These are phyloP conservation scores for Cairneyella variabilis DNA, from an alignment of 495 filamentous ascomycete genomes.

Conservation along the genomic window DNA sequence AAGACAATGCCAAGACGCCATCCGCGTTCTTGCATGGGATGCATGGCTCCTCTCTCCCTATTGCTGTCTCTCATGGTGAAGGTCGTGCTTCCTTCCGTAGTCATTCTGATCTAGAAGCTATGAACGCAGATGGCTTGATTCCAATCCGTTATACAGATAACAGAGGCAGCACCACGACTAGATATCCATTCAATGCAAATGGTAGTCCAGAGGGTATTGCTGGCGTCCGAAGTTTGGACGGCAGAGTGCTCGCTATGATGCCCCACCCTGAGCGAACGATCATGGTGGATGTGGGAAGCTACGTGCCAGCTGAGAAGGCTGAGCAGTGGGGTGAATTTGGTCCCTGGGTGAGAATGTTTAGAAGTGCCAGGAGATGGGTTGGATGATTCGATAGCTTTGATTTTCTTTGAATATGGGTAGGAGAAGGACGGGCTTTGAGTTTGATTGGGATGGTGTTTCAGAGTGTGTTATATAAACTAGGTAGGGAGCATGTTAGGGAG, in stretches of 20 bases:
- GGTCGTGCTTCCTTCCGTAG: constrained; percentile 75
- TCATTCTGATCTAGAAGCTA: constrained; percentile 44
- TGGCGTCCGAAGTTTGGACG: constrained; percentile 73
- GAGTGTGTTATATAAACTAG: too few relatives aligned
- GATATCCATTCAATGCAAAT: constrained; percentile 92
- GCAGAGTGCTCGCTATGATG: constrained; percentile 90
- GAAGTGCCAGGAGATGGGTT: constrained; percentile 80
- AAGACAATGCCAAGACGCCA: constrained; percentile 50
- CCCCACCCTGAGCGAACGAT: constrained; percentile 95
- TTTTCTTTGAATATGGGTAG: too few relatives aligned
- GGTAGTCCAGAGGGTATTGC: constrained; percentile 86
- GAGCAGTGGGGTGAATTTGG: constrained; percentile 82
- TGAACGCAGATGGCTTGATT: constrained; percentile 60
- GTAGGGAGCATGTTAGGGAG: too few relatives aligned
- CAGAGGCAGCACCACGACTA: constrained; percentile 64
- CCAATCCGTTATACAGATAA: constrained; percentile 84
- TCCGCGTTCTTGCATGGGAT: constrained; percentile 95
- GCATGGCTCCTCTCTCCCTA: constrained; percentile 77
- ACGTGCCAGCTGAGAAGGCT: constrained; percentile 56
- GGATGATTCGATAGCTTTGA: too few relatives aligned
- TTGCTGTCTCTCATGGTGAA: constrained; percentile 89
- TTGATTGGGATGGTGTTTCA: too few relatives aligned
- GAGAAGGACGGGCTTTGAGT: too few relatives aligned
- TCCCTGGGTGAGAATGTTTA: constrained; percentile 82
- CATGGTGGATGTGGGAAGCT: constrained; percentile 76